Evolutionary conservation across 2,329 filamentous ascomycete genomes (phyloP).

Genomic region (Canariomyces notabilis): DNA sequence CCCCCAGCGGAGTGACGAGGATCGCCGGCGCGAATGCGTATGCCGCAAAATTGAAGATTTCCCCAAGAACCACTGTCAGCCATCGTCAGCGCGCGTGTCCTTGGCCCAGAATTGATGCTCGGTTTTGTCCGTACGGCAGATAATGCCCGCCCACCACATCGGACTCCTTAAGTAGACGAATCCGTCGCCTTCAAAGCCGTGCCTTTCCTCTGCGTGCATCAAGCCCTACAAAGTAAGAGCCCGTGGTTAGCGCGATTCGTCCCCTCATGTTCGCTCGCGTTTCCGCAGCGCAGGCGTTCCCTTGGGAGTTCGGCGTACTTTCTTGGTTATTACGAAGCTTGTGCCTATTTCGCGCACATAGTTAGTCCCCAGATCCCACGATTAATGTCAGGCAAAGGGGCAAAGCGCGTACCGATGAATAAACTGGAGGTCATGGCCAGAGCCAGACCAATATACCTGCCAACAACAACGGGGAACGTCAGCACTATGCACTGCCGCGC

Average conservation of each 20-base stretch:
- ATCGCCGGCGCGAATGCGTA: slow-evolving; percentile 99
- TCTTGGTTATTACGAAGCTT: slow-evolving; percentile 99
- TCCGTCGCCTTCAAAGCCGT: slow-evolving; percentile 95
- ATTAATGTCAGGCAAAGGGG: too few species aligned
- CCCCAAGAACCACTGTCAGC: slow-evolving; percentile 74
- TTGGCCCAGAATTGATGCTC: background rate
- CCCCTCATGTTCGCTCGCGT: background rate
- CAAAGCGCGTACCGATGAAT: slow-evolving; percentile 60
- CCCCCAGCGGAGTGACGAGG: slow-evolving; percentile 89
- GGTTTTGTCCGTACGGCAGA: slow-evolving; percentile 63
- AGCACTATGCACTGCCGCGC: slow-evolving; percentile 24
- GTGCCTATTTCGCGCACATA: slow-evolving; percentile 54
- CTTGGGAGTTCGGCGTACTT: slow-evolving; percentile 50
- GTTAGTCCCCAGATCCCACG: slow-evolving; percentile 7
- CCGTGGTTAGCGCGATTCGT: slow-evolving; percentile 21
- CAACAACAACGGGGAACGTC: slow-evolving; percentile 24
- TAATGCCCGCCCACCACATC: slow-evolving; percentile 95
- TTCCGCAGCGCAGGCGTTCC: background rate
- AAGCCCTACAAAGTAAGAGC: slow-evolving; percentile 57
- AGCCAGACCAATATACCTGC: slow-evolving; percentile 70
- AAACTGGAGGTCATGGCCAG: slow-evolving; percentile 70
- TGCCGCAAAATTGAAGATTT: slow-evolving; percentile 94
- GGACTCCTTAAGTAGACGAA: slow-evolving; percentile 91
- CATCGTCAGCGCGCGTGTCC: slow-evolving; percentile 17
- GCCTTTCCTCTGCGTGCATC: slow-evolving; percentile 81